Evolutionary conservation across 2,329 filamentous ascomycete species (phyloP), one percentile per base, ranked within the genome.

Genomic region (Claviceps fusiformis): DNA sequence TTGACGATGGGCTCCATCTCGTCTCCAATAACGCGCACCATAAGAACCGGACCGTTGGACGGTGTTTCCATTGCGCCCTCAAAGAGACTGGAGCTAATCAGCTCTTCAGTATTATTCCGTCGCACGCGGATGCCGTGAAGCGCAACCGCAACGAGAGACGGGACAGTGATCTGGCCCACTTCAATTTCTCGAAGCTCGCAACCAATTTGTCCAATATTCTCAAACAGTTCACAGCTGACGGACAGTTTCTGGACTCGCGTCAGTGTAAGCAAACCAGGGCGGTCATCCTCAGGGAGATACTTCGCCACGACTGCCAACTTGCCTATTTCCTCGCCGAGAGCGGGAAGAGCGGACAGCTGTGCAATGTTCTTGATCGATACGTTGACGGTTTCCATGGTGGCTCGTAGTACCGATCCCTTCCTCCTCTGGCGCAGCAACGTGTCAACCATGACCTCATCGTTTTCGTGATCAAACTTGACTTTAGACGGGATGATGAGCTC

Each of bases 401-500:
- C 68, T 51, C 89, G 83, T 35, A 96, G 73, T 7, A 97, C 85
- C 10, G 87, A 84, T 0, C 92, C 93, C 68, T 96, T 92, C 54
- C 85, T 80, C 57, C 93, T 78, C 67, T 98, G 93, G 27, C 88
- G 80, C 15, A 97, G 72, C 0, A 98, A 75, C 0, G 89, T 96
- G 62, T 97, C 92, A 27, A 98, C 81, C 76, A 98, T 84, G 57
- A 98, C 95, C 63, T 97, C 92, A 62, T 96, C 89, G 57, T 95
- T 87, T 50, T 84, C 82, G 58, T 92, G 85, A 60, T 84, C 78
- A 62, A 93, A 96, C 59, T 91, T 89, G 67, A 93, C 83, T 60
- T 90, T 93, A 0, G 91, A 95, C 0, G 93, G 95, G 7, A 87
- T 95, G 55, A 98, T 87, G 53, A 98, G 77, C 53, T 87, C 85